These are phyloP conservation scores for Coemansia sp. DNA, from an alignment of 371 early-diverging fungal genomes.

Conservation along the genomic window DNA sequence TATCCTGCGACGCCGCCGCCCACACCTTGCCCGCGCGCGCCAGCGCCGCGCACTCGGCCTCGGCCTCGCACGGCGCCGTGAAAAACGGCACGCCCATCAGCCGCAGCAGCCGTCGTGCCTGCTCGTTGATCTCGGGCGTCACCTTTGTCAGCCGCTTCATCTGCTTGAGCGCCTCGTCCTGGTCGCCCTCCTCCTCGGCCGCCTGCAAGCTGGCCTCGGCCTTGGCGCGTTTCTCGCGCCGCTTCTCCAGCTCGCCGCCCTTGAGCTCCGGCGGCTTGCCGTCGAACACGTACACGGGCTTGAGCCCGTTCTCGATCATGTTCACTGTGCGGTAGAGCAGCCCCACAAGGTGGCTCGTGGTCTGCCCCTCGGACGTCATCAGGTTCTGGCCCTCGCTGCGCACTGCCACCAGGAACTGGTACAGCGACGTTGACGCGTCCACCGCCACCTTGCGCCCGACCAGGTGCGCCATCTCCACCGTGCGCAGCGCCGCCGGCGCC, in stretches of 20 bases:
- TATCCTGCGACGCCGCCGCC: conserved; percentile 99
- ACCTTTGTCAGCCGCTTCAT: conserved; percentile 93
- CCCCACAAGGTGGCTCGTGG: conserved; percentile 98
- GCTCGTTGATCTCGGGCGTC: conserved; percentile 93
- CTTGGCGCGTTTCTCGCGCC: conserved; percentile 81
- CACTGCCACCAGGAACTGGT: conserved; percentile 99
- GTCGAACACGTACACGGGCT: conserved; percentile 99
- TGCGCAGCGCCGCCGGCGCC: conserved; percentile 81
- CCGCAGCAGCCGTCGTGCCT: conserved; percentile 87
- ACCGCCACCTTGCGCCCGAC: conserved; percentile 98
- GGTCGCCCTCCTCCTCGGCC: conserved; percentile 81
- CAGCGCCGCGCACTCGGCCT: conserved; percentile 98
- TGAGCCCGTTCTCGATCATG: conserved; percentile 98
- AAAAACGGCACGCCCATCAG: conserved; percentile 98
- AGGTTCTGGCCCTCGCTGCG: conserved; percentile 91
- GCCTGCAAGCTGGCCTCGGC: conserved; percentile 79
- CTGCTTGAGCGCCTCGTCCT: conserved; percentile 88
- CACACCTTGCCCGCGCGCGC: conserved; percentile 89
- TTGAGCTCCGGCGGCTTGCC: conserved; percentile 98
- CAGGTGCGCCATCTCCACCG: conserved; percentile 84
- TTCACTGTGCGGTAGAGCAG: conserved; percentile 99
- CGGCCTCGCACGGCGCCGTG: conserved; percentile 99
- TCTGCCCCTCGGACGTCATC: conserved; percentile 87
- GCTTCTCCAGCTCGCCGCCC: conserved; percentile 91
- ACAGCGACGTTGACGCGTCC: conserved; percentile 98